These are phyloP conservation scores for Leccinum subgranulosum DNA, from an alignment of 768 basidiomycete species.

Conservation along the genomic window DNA sequence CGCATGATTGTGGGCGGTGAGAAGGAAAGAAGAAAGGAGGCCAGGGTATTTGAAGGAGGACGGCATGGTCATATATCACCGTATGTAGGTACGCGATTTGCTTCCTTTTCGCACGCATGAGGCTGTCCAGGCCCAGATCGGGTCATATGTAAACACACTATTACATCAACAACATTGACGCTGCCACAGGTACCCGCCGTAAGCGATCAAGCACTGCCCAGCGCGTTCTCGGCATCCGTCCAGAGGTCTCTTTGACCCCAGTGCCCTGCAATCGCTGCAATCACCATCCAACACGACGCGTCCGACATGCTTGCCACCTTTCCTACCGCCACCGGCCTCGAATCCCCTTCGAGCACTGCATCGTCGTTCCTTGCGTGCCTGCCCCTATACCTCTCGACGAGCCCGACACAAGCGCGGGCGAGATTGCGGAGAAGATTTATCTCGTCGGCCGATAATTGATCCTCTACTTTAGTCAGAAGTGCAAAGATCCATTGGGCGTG, in stretches of 20 bases:
- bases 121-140: not conserved
- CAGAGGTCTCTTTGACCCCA: constrained; percentile 85
- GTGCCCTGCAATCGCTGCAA: constrained; percentile 57
- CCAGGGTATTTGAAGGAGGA: not conserved
- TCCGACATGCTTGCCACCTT: constrained; percentile 35
- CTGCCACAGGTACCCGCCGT: not conserved
- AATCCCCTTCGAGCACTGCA: constrained; percentile 6
- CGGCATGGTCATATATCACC: constrained; percentile 5
- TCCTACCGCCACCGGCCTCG: not conserved
- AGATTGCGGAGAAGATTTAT: constrained; percentile 73
- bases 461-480: constrained; percentile 67
- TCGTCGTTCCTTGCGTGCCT: constrained; percentile 18
- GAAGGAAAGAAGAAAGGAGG: constrained; percentile 1
- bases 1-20: constrained; percentile 38
- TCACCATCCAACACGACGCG: constrained; percentile 70
- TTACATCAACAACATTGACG: constrained; percentile 6
- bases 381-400: constrained; percentile 37
- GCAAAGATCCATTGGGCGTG: constrained; percentile 80
- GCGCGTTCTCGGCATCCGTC: constrained; percentile 64
- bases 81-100: constrained; percentile 4
- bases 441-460: constrained; percentile 69
- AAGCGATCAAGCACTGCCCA: constrained; percentile 26
- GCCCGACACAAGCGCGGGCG: constrained; percentile 61
- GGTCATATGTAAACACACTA: constrained; percentile 3
- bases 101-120: constrained; percentile 23